phyloP scores from a whole-genome alignment of 1,139 yeast species.

The Taphrina flavorubra region DNA sequence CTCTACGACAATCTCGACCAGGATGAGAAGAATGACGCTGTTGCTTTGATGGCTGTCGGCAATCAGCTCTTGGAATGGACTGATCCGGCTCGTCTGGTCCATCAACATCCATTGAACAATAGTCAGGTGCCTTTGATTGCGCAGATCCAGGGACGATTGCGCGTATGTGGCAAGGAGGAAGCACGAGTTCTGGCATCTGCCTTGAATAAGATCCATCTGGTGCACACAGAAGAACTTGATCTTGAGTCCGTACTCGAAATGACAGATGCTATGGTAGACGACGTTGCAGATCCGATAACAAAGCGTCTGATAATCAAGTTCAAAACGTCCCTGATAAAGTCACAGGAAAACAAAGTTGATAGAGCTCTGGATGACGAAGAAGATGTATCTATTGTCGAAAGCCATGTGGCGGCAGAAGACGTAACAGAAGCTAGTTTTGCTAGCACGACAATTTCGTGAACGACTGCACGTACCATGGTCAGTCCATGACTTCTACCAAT shows the following conservation, averaged over 20 bases:
- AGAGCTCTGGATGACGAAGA: neutral
- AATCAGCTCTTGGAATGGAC: constrained; percentile 87
- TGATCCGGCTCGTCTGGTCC: constrained; percentile 68
- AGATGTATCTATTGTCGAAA: neutral
- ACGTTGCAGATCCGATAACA: constrained; percentile 35
- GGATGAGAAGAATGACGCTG: constrained; percentile 52
- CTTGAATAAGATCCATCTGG: constrained; percentile 57
- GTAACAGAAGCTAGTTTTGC: constrained; percentile 4
- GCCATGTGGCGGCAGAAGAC: neutral
- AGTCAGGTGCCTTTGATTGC: constrained; percentile 63
- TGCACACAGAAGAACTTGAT: constrained; percentile 49
- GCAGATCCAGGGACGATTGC: constrained; percentile 55
- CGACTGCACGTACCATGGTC: neutral
- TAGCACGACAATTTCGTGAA: neutral
- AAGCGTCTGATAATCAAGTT: constrained; percentile 30
- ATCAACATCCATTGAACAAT: constrained; percentile 54
- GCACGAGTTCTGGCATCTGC: constrained; percentile 64
- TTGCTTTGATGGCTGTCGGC: constrained; percentile 65
- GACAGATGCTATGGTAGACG: constrained; percentile 41
- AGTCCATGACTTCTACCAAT: too few relatives aligned
- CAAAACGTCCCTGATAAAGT: constrained; percentile 22
- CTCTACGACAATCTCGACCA: constrained; percentile 54
- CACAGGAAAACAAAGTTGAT: neutral
- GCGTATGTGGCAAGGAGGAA: constrained; percentile 60
- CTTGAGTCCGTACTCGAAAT: constrained; percentile 22